Evolutionary conservation across 495 filamentous ascomycete genomes (phyloP), one percentile per base, ranked within the genome.

Genomic region (Ramalina intermedia): DNA sequence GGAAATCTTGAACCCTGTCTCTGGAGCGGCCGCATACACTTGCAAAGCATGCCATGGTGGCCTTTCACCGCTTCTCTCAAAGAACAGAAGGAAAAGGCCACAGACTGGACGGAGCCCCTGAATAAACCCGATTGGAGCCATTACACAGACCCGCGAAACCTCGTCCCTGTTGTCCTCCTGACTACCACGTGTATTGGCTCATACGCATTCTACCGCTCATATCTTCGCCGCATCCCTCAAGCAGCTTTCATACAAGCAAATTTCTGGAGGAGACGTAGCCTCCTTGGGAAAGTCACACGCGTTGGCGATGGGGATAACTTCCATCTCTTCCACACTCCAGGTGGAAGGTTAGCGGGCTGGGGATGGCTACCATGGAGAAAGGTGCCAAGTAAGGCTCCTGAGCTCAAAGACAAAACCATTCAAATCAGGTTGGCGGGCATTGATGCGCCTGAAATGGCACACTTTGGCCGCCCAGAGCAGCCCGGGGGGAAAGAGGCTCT

Each of bases 271-370:
- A 75, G 66, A 45, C 73, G 87, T 50, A 85, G 75, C 46, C 55
- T 96, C 43, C 80, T 90, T 55, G 91, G 91, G 7, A 73, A 69
- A 47, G 91, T 96, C 3, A 95, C 91, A 24, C 88, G 84, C 53
- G 91, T 98, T 21, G 93, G 93, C 43, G 91, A 98, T 69, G 93
- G 86, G 0, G 91, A 98, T 60, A 87, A 87, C 53, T 96, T 98
- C 61, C 78, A 87, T 45, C 62, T 98, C 8, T 98, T 82, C 61
- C 91, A 98, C 64, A 95, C 87, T 0, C 91, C 91, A 0, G 91
- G 93, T 12, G 91, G 91, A 12, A 69, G 85, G 42, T 58, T 90
- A 17, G 71, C 81, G 12, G 91, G 91, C 43, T 98, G 93, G 93
- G 88, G 81, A 12, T 95, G 87, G 88, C 58, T 93, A 46, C 79